Evolutionary conservation across 345 rosid species (phyloP).

Genomic region (Raphanus raphanistrum): DNA sequence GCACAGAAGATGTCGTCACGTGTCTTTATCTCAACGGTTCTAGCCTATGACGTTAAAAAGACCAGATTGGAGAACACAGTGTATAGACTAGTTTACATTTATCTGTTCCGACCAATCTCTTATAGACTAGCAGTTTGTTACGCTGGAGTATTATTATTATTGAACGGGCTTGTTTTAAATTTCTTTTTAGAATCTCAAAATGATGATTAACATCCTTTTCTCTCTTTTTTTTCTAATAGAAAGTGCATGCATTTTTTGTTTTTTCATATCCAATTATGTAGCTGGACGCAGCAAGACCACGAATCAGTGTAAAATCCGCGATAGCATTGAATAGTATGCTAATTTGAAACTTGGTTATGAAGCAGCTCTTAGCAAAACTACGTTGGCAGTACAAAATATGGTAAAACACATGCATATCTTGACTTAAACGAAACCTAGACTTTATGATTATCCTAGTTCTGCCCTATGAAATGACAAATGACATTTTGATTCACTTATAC

Average conservation of each 20-base stretch:
- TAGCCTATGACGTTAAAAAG: conserved; percentile 15
- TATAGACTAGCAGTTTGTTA: background rate
- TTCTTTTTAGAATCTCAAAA: background rate
- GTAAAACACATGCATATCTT: background rate
- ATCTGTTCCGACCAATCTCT: conserved; percentile 2
- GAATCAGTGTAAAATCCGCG: background rate
- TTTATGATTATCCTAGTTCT: background rate
- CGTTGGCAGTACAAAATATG: background rate
- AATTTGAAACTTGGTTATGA: background rate
- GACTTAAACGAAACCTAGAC: background rate
- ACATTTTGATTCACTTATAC: background rate
- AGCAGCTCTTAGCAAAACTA: background rate
- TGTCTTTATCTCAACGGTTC: conserved; percentile 90
- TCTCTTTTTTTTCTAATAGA: background rate
- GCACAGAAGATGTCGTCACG: conserved; percentile 64
- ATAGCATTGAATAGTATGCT: background rate
- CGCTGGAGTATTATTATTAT: background rate
- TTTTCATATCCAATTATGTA: background rate
- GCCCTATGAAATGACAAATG: background rate
- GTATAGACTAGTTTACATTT: conserved; percentile 32
- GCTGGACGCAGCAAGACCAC: background rate
- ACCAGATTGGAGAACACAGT: conserved; percentile 8
- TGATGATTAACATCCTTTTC: background rate
- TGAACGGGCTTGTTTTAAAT: background rate
- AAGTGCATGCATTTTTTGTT: background rate